Evolutionary conservation across 2,329 filamentous ascomycete genomes (phyloP), one percentile per base, ranked within the genome.

Genomic region (Pseudocercospora macadamiae): DNA sequence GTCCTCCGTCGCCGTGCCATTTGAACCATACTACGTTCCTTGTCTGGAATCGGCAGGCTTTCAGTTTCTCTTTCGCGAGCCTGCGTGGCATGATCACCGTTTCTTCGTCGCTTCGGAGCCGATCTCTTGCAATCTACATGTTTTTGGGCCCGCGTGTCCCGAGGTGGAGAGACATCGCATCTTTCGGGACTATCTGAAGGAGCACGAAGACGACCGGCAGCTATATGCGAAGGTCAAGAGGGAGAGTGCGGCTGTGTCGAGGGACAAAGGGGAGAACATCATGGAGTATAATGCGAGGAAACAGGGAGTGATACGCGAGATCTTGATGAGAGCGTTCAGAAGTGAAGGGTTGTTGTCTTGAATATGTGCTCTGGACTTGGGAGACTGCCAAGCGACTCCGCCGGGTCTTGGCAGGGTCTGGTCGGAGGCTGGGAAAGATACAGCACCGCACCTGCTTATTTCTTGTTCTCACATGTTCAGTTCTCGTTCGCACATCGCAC

Each of bases 11-110:
- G 62, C 63, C 9, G 73, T 77, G 36, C n/a, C n/a, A n/a, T n/a
- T n/a, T n/a, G 80, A 83, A 63, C 67, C 61, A 1, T 67, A 69
- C 1, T 83, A 83, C 59, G 77, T 76, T 6, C 64, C 72, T 2
- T 68, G 68, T 2, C 77, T 83, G 3, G 78, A 82, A 64, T 60
- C 65, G 0, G 74, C 66, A 0, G 79, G 79, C 0, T 82, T 83
- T 51, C 71, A 74, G 12, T 82, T 82, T 49, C 68, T 80, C 1
- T 12, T 74, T 0, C 75, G 82, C 16, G 79, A 83, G 68, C 79
- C 76, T 0, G 53, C 37, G 1, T 83, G 80, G 80, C 72, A 82
- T 59, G 68, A 76, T 36, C 82, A 83, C 63, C 79, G 81, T 28
- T 77, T 80, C 65, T 80, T 81, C 66, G 61, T 71, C 55, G 59